Conservation (phyloP, 176 grass and related monocot genomes). For the Eragrostis nindensis region DNA sequence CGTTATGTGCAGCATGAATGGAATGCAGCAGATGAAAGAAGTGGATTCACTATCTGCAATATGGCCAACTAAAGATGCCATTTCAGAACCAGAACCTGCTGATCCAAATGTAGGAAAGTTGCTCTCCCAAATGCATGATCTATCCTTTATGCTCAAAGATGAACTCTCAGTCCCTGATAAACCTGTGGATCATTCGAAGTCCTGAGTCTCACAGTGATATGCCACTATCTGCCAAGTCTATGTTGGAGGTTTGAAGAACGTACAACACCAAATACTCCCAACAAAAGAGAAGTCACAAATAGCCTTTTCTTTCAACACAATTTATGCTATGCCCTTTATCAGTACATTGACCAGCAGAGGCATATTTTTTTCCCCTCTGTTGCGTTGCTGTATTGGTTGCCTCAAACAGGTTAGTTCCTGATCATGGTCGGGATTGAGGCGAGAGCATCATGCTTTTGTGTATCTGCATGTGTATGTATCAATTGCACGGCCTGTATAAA, state of each 20-base stretch:
- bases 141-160: conserved; percentile 86
- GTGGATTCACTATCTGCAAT: conserved; percentile 51
- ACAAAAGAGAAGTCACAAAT: conserved; percentile 1
- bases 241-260: conserved; percentile 4
- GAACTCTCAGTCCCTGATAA: conserved; percentile 73
- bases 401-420: not conserved
- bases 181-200: conserved; percentile 30
- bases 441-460: not conserved
- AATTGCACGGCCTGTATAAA: conserved; percentile 35
- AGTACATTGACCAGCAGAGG: conserved; percentile 20
- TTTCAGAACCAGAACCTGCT: conserved; percentile 40
- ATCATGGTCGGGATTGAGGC: conserved; percentile 13
- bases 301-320: conserved; percentile 6
- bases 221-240: not conserved
- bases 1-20: conserved; percentile 48
- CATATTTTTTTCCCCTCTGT: conserved; percentile 22
- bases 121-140: conserved; percentile 72
- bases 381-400: not conserved
- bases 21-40: conserved; percentile 34
- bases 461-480: conserved; percentile 37
- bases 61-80: conserved; percentile 33
- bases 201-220: conserved; percentile 28
- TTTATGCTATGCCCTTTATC: conserved; percentile 2
- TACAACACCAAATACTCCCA: not conserved
- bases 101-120: conserved; percentile 54